Base-by-base conservation (phyloP, 768 basidiomycete genomes). In the Naganishia friedmannii region DNA sequence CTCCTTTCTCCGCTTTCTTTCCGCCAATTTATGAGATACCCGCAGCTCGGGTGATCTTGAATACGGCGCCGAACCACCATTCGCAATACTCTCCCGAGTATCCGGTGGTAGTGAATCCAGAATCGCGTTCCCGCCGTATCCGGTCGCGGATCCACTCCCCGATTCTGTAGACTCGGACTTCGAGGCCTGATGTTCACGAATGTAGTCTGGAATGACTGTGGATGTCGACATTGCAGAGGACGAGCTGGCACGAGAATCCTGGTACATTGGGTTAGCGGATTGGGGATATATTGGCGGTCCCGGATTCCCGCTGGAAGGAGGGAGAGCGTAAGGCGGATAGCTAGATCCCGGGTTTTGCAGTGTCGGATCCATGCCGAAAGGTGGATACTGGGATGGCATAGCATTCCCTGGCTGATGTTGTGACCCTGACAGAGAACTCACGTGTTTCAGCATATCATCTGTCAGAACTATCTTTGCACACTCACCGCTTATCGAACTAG, bases 1-100 rank as follows among this genome's bases (percentile, higher is more conserved):
- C 83, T 99, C 96, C 82, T 95, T 97, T 81, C 96, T 85, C 75
- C 96, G 83, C 82, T 98, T 97, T 71, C 96, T 85, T 83, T 99
- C 96, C 2, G 96, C 96, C 34, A 99, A 86, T 78, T 99, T 99
- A 83, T 99, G 96, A 1, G 91, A 93, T 37, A 97, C 88, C 66
- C 94, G 87, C 53, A 99, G 84, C 80, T 98, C 96, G 9, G 95
- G 95, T 0, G 91, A 93, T 70, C 95, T 89, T 66, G 93, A 93
- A 81, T 97, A 99, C 10, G 68, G 58, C 29, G 68, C 68, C 1
- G 60, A 63, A 15, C 68, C 46, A 23, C 68, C 68, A n/a, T 58
- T 45, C 13, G 68, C 68, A 28, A 63, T 63, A 19, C 60, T 63
- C 13, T 69, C 68, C 31, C 58, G 56, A 31, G 68, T 69, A 23